phyloP scores from a whole-genome alignment of 192 early-diverging fungal species.

The Coemansia sp. region DNA sequence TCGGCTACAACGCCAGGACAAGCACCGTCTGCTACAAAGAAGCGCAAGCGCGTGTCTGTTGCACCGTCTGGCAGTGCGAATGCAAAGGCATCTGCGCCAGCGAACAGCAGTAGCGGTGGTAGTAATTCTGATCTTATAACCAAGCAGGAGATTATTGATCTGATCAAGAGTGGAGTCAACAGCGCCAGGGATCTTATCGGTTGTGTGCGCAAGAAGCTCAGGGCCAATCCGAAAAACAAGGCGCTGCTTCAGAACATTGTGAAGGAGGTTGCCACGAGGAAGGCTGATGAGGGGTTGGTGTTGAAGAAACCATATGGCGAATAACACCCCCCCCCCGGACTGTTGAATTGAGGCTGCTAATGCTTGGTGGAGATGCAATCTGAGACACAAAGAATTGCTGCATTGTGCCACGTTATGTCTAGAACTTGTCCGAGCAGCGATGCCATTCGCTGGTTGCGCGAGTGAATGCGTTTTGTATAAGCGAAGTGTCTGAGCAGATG shows the following conservation, averaged over 20 bases:
- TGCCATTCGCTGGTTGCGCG: no score
- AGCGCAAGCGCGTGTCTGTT: constrained; percentile 52
- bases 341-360: no score
- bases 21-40: constrained; percentile 21
- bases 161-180: constrained; percentile 59
- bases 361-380: no score
- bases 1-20: constrained; percentile 4
- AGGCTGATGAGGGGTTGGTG: constrained; percentile 26
- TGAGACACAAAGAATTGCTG: no score
- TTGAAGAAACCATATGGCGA: constrained; percentile 23
- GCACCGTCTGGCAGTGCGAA: constrained; percentile 4
- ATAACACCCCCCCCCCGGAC: no score
- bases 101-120: constrained; percentile 12
- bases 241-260: constrained; percentile 41
- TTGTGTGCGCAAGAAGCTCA: constrained; percentile 63
- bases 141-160: constrained; percentile 64
- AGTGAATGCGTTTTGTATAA: no score
- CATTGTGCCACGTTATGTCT: no score
- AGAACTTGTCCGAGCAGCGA: no score
- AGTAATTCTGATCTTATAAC: constrained; percentile 57
- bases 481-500: no score
- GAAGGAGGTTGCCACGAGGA: constrained; percentile 46
- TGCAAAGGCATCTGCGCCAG: background rate
- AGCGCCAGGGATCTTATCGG: constrained; percentile 67
- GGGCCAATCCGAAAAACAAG: constrained; percentile 54